Conservation (phyloP, 2,329 filamentous ascomycete species). For the Curvularia hawaiiensis region DNA sequence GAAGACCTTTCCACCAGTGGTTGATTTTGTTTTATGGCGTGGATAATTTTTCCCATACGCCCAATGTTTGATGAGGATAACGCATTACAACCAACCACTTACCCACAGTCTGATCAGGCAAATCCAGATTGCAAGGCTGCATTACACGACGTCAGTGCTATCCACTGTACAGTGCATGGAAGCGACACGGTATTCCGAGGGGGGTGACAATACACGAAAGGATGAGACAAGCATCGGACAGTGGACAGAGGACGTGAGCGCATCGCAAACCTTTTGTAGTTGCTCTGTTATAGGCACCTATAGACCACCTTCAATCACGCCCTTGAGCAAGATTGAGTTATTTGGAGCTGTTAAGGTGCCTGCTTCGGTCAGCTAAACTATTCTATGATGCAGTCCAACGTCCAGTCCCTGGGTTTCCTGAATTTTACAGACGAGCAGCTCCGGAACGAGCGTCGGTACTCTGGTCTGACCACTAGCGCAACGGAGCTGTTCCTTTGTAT, state of each 20-base stretch:
- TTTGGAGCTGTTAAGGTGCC: background rate
- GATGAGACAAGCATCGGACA: background rate
- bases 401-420: background rate
- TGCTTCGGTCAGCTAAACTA: background rate
- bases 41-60: background rate
- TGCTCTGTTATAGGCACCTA: background rate
- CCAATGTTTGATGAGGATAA: background rate
- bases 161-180: background rate
- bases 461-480: background rate
- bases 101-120: background rate
- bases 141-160: background rate
- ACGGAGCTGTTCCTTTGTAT: background rate
- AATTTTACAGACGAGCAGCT: background rate
- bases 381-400: background rate
- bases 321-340: conserved; percentile 4
- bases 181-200: background rate
- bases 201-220: background rate
- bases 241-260: background rate
- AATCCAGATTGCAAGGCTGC: background rate
- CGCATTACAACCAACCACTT: background rate
- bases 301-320: background rate
- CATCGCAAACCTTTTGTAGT: background rate
- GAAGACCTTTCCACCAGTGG: background rate
- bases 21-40: background rate
- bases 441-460: background rate